These are phyloP conservation scores for Coelastrella sp. DNA, from an alignment of 139 green algal species.

Conservation along the genomic window DNA sequence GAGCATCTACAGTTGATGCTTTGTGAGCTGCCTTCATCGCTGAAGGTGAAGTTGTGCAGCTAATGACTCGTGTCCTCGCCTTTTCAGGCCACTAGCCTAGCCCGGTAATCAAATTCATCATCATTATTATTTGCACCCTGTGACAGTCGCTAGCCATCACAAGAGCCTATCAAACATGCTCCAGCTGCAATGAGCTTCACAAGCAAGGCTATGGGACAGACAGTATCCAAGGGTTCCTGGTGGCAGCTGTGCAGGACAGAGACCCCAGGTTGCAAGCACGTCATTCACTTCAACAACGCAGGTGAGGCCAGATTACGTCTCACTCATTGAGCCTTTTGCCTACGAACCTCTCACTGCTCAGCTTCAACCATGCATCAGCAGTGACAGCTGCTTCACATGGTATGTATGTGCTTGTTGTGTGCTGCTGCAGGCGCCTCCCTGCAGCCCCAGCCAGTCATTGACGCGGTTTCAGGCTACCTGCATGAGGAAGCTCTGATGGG, in stretches of 20 bases:
- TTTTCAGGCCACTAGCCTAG: too few species aligned
- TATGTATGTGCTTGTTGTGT: not conserved
- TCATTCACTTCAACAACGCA: conserved; percentile 67
- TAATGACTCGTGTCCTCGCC: too few species aligned
- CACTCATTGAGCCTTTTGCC: not conserved
- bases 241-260: conserved; percentile 31
- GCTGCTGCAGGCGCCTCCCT: conserved; percentile 47
- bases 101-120: too few species aligned
- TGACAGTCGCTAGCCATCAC: too few species aligned
- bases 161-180: too few species aligned
- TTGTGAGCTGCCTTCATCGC: too few species aligned
- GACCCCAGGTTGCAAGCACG: not conserved
- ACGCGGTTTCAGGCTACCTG: conserved; percentile 52
- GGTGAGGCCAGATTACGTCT: conserved; percentile 27
- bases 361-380: not conserved
- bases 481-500: conserved; percentile 53
- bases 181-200: not conserved
- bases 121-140: too few species aligned
- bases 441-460: conserved; percentile 46
- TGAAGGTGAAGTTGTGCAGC: too few species aligned
- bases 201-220: not conserved
- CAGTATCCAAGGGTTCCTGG: not conserved
- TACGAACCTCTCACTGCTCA: not conserved
- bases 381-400: not conserved
- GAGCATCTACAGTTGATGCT: too few species aligned